These are phyloP conservation scores for Sugiyamaella neomexicana DNA, from an alignment of 1,139 yeast genomes.

Conservation along the genomic window DNA sequence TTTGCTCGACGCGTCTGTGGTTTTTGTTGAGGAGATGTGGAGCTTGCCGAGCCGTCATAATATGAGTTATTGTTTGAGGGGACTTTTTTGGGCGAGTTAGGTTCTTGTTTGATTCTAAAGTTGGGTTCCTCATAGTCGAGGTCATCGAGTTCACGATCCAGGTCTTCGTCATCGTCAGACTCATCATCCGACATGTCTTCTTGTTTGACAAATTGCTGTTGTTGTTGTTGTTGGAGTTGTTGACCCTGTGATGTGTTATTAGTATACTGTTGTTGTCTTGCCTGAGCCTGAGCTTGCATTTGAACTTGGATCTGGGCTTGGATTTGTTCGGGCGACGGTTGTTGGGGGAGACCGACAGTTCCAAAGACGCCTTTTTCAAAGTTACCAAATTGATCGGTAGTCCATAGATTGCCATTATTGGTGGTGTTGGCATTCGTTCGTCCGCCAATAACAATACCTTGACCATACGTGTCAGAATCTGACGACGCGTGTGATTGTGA, in stretches of 20 bases:
- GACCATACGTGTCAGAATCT: constrained; percentile 12
- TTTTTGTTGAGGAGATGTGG: constrained; percentile 8
- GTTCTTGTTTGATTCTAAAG: constrained; percentile 14
- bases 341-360: neutral
- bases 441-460: constrained; percentile 3
- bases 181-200: constrained; percentile 15
- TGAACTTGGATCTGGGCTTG: neutral
- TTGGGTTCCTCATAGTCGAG: constrained; percentile 8
- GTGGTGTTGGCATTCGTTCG: neutral
- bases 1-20: constrained; percentile 18
- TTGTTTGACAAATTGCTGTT: neutral
- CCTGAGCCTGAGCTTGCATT: neutral
- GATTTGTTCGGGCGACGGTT: neutral
- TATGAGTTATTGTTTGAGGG: neutral
- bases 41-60: neutral
- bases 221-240: neutral
- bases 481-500: constrained; percentile 10
- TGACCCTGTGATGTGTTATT: too few relatives aligned
- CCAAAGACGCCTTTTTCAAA: constrained; percentile 5
- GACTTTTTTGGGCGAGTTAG: constrained; percentile 5
- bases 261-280: neutral
- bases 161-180: constrained; percentile 12
- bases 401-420: constrained; percentile 5
- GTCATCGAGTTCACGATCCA: constrained; percentile 7
- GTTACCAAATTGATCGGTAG: constrained; percentile 13